Conservation (phyloP, 805 yeast species). For the Hanseniaspora lachancei region DNA sequence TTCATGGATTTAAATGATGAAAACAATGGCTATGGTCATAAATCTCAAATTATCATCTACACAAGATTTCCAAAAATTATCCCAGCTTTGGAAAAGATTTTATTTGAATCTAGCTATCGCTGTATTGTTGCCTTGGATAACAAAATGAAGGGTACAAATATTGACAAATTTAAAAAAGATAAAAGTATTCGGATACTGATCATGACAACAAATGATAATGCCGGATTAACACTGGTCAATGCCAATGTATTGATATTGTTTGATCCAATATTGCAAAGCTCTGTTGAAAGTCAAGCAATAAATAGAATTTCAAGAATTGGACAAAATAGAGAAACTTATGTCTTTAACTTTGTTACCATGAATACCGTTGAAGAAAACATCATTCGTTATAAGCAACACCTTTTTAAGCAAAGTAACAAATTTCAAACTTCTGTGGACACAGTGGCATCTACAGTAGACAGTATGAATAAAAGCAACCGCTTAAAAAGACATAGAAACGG, state of each 20-base stretch:
- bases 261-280: conserved; percentile 81
- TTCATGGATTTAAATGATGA: conserved; percentile 45
- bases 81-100: conserved; percentile 46
- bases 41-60: conserved; percentile 69
- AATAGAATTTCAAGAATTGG: conserved; percentile 90
- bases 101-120: conserved; percentile 32
- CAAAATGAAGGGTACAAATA: conserved; percentile 16
- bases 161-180: conserved; percentile 46
- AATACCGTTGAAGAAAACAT: conserved; percentile 85
- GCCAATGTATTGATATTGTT: conserved; percentile 87
- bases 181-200: conserved; percentile 66
- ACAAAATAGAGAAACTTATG: conserved; percentile 64
- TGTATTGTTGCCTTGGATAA: conserved; percentile 16
- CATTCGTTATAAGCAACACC: conserved; percentile 29
- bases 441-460: not conserved
- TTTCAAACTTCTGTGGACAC: not conserved
- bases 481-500: conserved; percentile 1
- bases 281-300: conserved; percentile 82
- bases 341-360: conserved; percentile 81
- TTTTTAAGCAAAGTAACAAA: conserved; percentile 15
- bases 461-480: not conserved
- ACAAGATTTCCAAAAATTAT: conserved; percentile 66
- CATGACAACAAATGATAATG: conserved; percentile 73
- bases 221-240: conserved; percentile 81
- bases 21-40: conserved; percentile 16